phyloP scores from a whole-genome alignment of 2,329 filamentous ascomycete species.

The Trichothecium roseum region DNA sequence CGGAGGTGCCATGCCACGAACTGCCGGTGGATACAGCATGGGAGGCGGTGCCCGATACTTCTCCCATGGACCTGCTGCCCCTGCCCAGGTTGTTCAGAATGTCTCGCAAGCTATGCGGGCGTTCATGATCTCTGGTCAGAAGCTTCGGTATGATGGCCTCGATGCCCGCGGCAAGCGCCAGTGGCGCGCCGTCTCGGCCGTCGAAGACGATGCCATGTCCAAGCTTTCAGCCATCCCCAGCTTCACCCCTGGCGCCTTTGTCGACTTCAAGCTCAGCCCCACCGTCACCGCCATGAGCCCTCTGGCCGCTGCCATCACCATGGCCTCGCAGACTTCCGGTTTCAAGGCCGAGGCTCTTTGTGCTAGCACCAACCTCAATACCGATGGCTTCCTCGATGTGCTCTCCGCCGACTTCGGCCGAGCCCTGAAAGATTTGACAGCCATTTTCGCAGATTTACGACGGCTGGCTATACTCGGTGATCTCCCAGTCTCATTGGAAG shows the following conservation, averaged over 20 bases:
- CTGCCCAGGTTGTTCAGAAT: constrained; percentile 86
- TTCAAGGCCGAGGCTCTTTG: constrained; percentile 27
- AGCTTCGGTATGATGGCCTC: constrained; percentile 74
- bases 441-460: constrained; percentile 71
- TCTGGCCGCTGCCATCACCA: constrained; percentile 46
- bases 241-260: constrained; percentile 60
- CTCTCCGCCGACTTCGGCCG: constrained; percentile 83
- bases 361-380: constrained; percentile 57
- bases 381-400: constrained; percentile 73
- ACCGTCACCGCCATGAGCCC: constrained; percentile 81
- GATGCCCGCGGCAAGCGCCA: constrained; percentile 64
- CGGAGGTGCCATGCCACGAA: constrained; percentile 72
- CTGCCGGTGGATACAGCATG: constrained; percentile 78
- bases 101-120: constrained; percentile 89
- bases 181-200: constrained; percentile 65
- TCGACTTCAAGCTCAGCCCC: constrained; percentile 83
- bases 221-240: constrained; percentile 52
- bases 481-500: constrained; percentile 66
- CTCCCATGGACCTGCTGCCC: constrained; percentile 74
- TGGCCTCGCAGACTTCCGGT: constrained; percentile 30
- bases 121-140: constrained; percentile 85
- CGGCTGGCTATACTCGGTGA: constrained; percentile 70
- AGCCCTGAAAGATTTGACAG: constrained; percentile 72
- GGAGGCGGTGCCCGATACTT: constrained; percentile 75
- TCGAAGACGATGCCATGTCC: constrained; percentile 63